phyloP scores from a whole-genome alignment of 805 yeast species.

The Starmerella scarabaei region DNA sequence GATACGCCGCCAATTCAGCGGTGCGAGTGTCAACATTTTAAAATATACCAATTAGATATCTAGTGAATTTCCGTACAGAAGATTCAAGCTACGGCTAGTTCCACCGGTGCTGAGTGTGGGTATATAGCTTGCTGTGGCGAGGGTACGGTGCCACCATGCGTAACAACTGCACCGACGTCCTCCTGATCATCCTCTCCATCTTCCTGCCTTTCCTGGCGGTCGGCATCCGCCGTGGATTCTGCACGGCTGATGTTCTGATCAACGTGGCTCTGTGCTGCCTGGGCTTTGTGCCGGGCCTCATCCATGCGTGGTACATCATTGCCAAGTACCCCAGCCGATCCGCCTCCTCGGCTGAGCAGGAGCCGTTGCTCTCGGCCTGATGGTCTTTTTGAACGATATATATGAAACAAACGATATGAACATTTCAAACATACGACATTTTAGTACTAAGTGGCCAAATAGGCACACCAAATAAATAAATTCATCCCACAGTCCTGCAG shows the following conservation, averaged over 20 bases:
- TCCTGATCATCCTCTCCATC: slow-evolving; percentile 55
- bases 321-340: slow-evolving; percentile 44
- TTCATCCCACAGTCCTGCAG: no score
- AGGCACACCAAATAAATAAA: no score
- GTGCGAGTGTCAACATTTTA: no score
- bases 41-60: no score
- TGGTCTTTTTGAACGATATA: no score
- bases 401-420: no score
- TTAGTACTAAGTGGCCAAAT: no score
- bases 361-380: not conserved
- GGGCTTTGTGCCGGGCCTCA: slow-evolving; percentile 65
- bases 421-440: no score
- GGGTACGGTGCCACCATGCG: slow-evolving; percentile 1
- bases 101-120: no score
- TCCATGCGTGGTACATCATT: slow-evolving; percentile 69
- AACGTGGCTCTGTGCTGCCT: slow-evolving; percentile 57
- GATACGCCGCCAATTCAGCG: no score
- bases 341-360: not conserved
- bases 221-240: slow-evolving; percentile 54
- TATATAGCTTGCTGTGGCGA: not conserved
- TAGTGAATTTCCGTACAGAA: no score
- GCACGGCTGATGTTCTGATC: slow-evolving; percentile 54
- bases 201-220: slow-evolving; percentile 74
- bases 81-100: no score
- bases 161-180: slow-evolving; percentile 40